These are phyloP conservation scores for Farysia itapuensis DNA, from an alignment of 1,284 basidiomycete genomes.

Conservation along the genomic window DNA sequence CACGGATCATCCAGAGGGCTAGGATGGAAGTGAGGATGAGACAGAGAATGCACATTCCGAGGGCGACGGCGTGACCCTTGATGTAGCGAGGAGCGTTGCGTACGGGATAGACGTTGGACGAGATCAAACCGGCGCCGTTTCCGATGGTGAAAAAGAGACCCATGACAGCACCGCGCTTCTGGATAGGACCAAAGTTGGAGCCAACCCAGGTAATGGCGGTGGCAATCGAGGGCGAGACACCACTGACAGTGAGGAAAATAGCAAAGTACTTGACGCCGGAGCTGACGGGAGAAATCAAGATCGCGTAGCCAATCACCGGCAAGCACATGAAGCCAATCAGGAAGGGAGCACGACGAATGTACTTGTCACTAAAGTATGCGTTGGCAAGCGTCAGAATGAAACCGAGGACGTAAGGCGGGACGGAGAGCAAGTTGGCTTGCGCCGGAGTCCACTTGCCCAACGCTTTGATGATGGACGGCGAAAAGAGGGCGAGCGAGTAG, in stretches of 20 bases:
- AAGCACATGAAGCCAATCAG: constrained; percentile 62
- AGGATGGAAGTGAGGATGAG: constrained; percentile 21
- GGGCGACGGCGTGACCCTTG: constrained; percentile 44
- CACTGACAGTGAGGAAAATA: constrained; percentile 61
- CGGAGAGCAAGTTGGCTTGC: constrained; percentile 49
- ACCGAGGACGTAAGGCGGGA: constrained; percentile 62
- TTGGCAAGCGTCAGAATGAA: constrained; percentile 63
- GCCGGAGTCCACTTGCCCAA: constrained; percentile 39
- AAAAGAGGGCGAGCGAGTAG: constrained; percentile 54
- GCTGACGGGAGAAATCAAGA: constrained; percentile 53
- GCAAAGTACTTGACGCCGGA: constrained; percentile 62
- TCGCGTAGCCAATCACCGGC: constrained; percentile 61
- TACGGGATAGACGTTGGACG: constrained; percentile 60
- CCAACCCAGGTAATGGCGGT: constrained; percentile 63
- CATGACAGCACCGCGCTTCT: constrained; percentile 62
- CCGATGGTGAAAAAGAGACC: constrained; percentile 63
- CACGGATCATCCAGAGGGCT: not conserved
- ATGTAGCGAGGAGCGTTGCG: constrained; percentile 32
- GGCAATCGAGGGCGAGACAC: constrained; percentile 57
- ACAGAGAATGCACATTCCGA: constrained; percentile 41
- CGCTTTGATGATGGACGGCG: constrained; percentile 48
- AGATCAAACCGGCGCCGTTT: constrained; percentile 62
- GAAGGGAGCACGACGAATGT: constrained; percentile 60
- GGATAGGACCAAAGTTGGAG: constrained; percentile 58
- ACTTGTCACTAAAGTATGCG: constrained; percentile 61